Percentiles rank a stretch among this genome's conserved stretches.
phyloP scores from a whole-genome alignment of 805 yeast genomes.

The Cyberlindnera suaveolens region DNA sequence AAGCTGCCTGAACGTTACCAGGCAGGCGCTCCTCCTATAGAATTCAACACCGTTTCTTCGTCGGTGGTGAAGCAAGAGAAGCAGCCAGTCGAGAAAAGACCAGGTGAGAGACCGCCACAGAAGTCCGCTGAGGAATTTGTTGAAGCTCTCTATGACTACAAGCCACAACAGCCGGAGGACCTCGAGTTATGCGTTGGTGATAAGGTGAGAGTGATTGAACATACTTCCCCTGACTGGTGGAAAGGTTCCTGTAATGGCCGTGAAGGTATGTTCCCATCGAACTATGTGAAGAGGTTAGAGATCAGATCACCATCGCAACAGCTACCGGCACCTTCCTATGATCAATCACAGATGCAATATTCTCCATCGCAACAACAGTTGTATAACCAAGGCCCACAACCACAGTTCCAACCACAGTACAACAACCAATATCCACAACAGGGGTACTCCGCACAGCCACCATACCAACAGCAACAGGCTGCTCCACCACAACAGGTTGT shows the following conservation, averaged over 20 bases:
- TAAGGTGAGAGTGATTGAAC: slow-evolving; percentile 62
- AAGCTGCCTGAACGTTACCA: slow-evolving; percentile 54
- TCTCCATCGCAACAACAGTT: slow-evolving; percentile 9
- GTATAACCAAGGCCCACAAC: slow-evolving; percentile 14
- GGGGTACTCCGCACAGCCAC: slow-evolving; percentile 24
- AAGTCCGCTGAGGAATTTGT: slow-evolving; percentile 33
- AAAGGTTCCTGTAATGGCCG: slow-evolving; percentile 57
- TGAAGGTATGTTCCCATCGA: slow-evolving; percentile 85
- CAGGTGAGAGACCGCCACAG: slow-evolving; percentile 18
- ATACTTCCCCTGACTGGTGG: slow-evolving; percentile 86
- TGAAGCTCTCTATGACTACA: slow-evolving; percentile 71
- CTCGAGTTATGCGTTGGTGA: slow-evolving; percentile 61
- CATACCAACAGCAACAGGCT: slow-evolving; percentile 24
- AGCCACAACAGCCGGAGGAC: slow-evolving; percentile 73
- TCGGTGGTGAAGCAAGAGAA: slow-evolving; percentile 10
- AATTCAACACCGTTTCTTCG: slow-evolving; percentile 1
- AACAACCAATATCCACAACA: slow-evolving; percentile 27
- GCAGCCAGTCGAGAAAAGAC: slow-evolving; percentile 7
- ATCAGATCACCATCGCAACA: slow-evolving; percentile 6
- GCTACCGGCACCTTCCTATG: slow-evolving; percentile 2
- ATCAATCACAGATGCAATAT: slow-evolving; percentile 13
- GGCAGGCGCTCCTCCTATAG: slow-evolving; percentile 45
- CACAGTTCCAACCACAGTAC: slow-evolving; percentile 31
- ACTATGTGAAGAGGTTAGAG: slow-evolving; percentile 54
- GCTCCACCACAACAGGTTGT: slow-evolving; percentile 27